Percentiles rank a stretch among this genome's conserved stretches.
These are phyloP conservation scores for Albophoma yamanashiensis DNA, from an alignment of 2,329 filamentous ascomycete genomes.

Conservation along the genomic window DNA sequence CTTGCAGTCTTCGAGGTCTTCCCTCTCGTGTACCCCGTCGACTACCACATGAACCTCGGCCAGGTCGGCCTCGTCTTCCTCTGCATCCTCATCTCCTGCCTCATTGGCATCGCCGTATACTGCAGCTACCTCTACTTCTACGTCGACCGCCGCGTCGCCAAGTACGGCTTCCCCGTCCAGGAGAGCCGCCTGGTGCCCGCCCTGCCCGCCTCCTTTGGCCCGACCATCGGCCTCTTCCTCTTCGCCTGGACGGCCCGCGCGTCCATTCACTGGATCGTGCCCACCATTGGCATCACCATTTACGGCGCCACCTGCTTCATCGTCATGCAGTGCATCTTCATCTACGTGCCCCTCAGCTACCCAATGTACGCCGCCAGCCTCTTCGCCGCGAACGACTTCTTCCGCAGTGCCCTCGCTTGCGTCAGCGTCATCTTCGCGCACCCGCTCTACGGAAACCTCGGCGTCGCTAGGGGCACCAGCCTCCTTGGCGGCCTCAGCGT, in stretches of 20 bases:
- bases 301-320: constrained; percentile 42
- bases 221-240: constrained; percentile 49
- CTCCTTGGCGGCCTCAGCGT: constrained; percentile 45
- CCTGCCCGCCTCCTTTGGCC: constrained; percentile 38
- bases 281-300: constrained; percentile 45
- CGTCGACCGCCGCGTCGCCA: constrained; percentile 37
- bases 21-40: constrained; percentile 48
- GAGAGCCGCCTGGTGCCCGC: constrained; percentile 47
- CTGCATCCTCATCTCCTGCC: constrained; percentile 45
- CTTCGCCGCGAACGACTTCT: constrained; percentile 52
- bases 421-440: constrained; percentile 49
- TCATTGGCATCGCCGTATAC: constrained; percentile 40
- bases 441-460: constrained; percentile 48
- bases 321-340: constrained; percentile 49
- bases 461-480: constrained; percentile 45
- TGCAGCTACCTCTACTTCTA: constrained; percentile 39
- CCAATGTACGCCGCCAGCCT: constrained; percentile 46
- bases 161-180: constrained; percentile 37
- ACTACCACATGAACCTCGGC: constrained; percentile 50
- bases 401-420: constrained; percentile 46
- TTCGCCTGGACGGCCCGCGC: constrained; percentile 47
- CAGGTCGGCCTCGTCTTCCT: constrained; percentile 50
- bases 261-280: constrained; percentile 42
- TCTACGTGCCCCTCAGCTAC: constrained; percentile 47
- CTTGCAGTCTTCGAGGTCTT: constrained; percentile 51